A percentile compares a stretch with the other conserved stretches of the same genome.
Conservation (phyloP, 208 protist species). For the Crithidia sp. region DNA sequence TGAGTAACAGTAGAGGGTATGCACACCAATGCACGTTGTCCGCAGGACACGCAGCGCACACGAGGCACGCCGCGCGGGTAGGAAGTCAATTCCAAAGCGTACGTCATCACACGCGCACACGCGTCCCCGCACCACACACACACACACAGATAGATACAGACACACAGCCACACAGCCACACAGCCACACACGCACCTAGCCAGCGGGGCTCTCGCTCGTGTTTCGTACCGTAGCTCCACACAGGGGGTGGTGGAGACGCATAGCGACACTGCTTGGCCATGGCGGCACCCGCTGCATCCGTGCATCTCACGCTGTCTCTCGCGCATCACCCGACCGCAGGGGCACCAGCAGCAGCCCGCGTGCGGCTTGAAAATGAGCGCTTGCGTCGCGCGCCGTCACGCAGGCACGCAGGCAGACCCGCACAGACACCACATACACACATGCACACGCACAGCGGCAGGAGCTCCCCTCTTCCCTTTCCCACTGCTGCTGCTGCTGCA, state of each 20-base stretch:
- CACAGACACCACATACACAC: no score
- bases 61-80: conserved; percentile 19
- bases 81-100: conserved; percentile 31
- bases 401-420: no score
- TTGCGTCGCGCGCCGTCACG: neutral
- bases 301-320: neutral
- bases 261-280: conserved; percentile 27
- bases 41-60: conserved; percentile 20
- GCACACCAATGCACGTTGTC: conserved; percentile 36
- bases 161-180: neutral
- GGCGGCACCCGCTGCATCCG: neutral
- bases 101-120: conserved; percentile 52
- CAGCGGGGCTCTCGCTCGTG: conserved; percentile 25
- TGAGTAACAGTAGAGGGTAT: conserved; percentile 33
- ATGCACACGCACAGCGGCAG: no score
- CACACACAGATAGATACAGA: no score
- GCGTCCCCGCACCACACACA: conserved; percentile 49
- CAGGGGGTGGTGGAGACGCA: conserved; percentile 19
- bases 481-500: neutral
- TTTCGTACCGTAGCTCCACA: conserved; percentile 38
- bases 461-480: no score
- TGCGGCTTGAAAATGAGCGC: conserved; percentile 39
- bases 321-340: conserved; percentile 28
- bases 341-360: conserved; percentile 26
- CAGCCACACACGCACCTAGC: conserved; percentile 23